A percentile compares a stretch with the other conserved stretches of the same genome.
phyloP scores from a whole-genome alignment of 768 basidiomycete genomes.

The Tylopilus felleus region DNA sequence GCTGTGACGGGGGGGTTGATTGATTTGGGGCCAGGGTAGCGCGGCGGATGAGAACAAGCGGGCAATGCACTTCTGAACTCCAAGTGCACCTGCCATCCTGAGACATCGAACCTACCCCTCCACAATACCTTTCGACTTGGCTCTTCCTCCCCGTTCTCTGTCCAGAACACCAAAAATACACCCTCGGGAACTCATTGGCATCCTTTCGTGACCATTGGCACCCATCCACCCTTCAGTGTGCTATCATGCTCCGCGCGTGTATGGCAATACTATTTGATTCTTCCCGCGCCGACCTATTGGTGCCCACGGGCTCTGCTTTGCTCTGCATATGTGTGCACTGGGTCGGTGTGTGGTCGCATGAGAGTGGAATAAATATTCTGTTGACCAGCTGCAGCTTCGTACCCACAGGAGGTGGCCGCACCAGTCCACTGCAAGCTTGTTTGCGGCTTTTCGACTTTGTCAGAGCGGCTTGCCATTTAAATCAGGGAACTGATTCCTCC shows the following conservation, averaged over 20 bases:
- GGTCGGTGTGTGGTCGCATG: background rate
- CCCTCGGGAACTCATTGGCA: background rate
- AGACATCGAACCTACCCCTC: slow-evolving; percentile 6
- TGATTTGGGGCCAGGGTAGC: slow-evolving; percentile 21
- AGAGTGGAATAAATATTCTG: background rate
- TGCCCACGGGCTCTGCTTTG: background rate
- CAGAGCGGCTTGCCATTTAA: background rate
- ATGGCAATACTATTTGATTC: background rate
- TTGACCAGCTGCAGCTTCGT: background rate
- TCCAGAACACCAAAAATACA: background rate
- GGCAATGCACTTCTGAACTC: slow-evolving; percentile 10
- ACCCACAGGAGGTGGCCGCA: background rate
- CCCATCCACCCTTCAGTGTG: background rate
- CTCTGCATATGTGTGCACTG: too few relatives aligned
- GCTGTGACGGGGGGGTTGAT: slow-evolving; percentile 17
- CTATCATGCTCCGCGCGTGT: background rate
- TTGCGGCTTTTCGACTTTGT: background rate
- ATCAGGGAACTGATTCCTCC: background rate
- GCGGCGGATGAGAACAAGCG: slow-evolving; percentile 27
- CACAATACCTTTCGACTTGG: background rate
- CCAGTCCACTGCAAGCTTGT: background rate
- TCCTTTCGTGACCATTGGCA: background rate
- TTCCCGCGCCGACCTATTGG: background rate
- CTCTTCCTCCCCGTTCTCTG: too few relatives aligned
- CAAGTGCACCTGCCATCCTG: slow-evolving; percentile 21